Evolutionary conservation across 2,329 filamentous ascomycete species (phyloP).

Genomic region (Lachnellula willkommii): DNA sequence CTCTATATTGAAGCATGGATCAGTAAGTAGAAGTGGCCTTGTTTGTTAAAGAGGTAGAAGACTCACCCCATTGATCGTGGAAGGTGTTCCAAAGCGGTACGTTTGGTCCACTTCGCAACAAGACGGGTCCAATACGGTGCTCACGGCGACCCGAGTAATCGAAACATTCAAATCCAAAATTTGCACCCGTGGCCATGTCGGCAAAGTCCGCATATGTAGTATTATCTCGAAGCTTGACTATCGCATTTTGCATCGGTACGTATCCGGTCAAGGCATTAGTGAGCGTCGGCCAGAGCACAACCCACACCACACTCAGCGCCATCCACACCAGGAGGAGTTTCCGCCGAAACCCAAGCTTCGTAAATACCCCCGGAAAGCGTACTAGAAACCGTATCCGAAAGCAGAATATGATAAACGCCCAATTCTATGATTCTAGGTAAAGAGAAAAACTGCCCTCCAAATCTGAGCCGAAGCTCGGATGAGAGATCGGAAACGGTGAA

Average conservation of each 20-base stretch:
- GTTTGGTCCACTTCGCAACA: conserved; percentile 1
- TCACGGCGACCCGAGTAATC: neutral
- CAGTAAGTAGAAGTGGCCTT: no score
- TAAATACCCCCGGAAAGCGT: neutral
- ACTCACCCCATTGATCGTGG: no score
- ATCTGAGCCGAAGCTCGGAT: no score
- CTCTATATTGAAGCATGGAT: no score
- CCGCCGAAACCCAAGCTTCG: neutral
- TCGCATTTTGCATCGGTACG: neutral
- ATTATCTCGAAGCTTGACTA: neutral
- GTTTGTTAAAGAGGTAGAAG: no score
- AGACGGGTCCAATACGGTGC: neutral
- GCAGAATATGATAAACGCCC: no score
- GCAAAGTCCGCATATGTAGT: neutral
- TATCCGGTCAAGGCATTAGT: conserved; percentile 6
- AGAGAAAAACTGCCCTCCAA: no score
- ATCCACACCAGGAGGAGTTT: neutral
- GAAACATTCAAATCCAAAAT: neutral
- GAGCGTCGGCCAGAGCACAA: neutral
- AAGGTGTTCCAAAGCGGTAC: neutral
- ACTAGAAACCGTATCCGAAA: no score
- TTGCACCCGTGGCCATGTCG: neutral
- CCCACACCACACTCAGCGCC: neutral
- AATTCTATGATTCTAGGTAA: no score
- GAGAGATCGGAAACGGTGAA: no score